Conservation (phyloP, 2,329 filamentous ascomycete species). For the Botrytis fragariae region DNA sequence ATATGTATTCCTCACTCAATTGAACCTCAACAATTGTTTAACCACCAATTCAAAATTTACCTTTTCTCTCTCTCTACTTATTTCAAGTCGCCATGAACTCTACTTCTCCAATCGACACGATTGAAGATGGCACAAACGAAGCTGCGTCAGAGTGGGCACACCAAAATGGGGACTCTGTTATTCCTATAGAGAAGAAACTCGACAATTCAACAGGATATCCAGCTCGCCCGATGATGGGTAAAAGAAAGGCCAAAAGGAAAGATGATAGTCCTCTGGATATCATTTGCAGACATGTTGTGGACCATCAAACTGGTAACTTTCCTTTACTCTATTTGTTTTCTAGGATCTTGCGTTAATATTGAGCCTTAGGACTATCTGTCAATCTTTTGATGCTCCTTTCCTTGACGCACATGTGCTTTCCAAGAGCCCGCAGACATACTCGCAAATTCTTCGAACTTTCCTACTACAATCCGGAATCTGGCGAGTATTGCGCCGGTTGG, state of each 20-base stretch:
- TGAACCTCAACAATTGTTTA: constrained; percentile 19
- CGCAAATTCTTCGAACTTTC: constrained; percentile 84
- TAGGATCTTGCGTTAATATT: constrained; percentile 20
- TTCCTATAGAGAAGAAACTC: constrained; percentile 27
- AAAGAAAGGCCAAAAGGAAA: constrained; percentile 57
- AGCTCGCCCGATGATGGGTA: constrained; percentile 24
- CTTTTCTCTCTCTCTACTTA: neutral
- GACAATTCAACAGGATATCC: constrained; percentile 16
- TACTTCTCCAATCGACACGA: constrained; percentile 4
- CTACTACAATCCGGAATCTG: constrained; percentile 70
- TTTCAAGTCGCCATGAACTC: constrained; percentile 18
- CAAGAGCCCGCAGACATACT: constrained; percentile 74
- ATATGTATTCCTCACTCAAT: constrained; percentile 16
- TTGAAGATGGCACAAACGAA: constrained; percentile 24
- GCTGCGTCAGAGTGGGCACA: constrained; percentile 26
- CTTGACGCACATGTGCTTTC: constrained; percentile 79
- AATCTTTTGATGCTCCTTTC: constrained; percentile 82
- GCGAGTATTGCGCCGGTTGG: constrained; percentile 70
- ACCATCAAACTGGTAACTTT: constrained; percentile 74
- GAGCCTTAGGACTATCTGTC: constrained; percentile 67
- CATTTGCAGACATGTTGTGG: constrained; percentile 66
- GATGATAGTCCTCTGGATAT: constrained; percentile 60
- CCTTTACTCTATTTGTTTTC: neutral
- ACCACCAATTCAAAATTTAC: constrained; percentile 10
- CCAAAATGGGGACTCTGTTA: constrained; percentile 25